phyloP scores from a whole-genome alignment of 2,329 filamentous ascomycete species.

The Fusarium praegraminearum region DNA sequence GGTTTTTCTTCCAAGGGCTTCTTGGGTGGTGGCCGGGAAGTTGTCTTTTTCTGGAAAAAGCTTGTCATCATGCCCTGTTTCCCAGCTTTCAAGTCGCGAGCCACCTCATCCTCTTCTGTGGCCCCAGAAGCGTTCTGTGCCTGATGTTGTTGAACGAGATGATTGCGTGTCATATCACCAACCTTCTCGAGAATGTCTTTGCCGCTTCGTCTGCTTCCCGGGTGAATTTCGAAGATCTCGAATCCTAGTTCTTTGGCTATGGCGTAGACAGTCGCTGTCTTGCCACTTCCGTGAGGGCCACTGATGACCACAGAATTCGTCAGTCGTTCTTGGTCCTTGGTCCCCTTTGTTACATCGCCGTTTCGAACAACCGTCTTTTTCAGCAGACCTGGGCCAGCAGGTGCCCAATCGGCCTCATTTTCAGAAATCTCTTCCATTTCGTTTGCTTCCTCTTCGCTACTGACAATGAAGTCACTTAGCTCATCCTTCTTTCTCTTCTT shows the following conservation, averaged over 20 bases:
- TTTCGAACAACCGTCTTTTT: conserved; percentile 68
- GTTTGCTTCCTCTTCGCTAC: conserved; percentile 79
- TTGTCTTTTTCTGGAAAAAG: conserved; percentile 75
- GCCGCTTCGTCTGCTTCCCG: conserved; percentile 83
- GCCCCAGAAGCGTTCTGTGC: conserved; percentile 48
- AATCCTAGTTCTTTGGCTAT: conserved; percentile 92
- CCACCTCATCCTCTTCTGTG: conserved; percentile 49
- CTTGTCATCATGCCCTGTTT: conserved; percentile 83
- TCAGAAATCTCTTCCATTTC: conserved; percentile 77
- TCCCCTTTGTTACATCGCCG: conserved; percentile 52
- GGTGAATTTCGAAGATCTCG: conserved; percentile 94
- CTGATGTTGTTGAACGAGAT: conserved; percentile 75
- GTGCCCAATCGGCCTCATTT: conserved; percentile 63
- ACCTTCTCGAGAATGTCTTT: conserved; percentile 92
- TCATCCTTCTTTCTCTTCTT: conserved; percentile 80
- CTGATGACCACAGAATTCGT: conserved; percentile 88
- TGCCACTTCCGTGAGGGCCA: conserved; percentile 90
- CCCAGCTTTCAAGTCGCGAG: conserved; percentile 70
- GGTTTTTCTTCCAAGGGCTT: conserved; percentile 43
- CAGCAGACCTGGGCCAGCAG: conserved; percentile 52
- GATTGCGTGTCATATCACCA: conserved; percentile 96
- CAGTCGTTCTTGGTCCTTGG: conserved; percentile 62
- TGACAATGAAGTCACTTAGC: conserved; percentile 83
- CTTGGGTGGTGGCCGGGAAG: conserved; percentile 48
- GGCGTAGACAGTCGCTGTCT: conserved; percentile 92